Base-by-base conservation (phyloP, 352 stramenopile genomes). In the Phytopythium oedochilum region DNA sequence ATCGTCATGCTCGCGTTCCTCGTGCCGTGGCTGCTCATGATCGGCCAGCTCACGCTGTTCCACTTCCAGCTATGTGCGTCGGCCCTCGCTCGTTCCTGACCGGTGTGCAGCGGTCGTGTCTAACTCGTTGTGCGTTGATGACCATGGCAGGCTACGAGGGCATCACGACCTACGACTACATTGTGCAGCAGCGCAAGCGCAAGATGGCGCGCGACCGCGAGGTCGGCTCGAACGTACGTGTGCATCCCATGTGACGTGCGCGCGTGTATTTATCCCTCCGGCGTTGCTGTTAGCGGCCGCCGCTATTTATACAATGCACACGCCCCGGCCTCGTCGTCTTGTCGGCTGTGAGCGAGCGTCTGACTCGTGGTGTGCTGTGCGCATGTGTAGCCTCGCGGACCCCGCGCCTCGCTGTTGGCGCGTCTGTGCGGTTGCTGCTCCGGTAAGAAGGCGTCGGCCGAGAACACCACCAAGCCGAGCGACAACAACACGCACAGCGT, bases 91-190 rank as follows among this genome's bases (percentile, higher is more conserved):
- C 26, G 0, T n/a, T 5, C 17, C 17, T 20, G 38, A 15, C 23
- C 22, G n/a, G 26, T 18, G 8, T 18, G 18, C 29, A 14, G 26
- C 7, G 12, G 5, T 34, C 26, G 44, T 35, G 10, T 6, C 43
- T 31, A 45, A 28, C 39, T 4, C 20, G n/a, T 29, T 25, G 26
- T 36, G 25, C 0, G 5, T 25, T 2, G 15, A 5, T 28, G 11
- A n/a, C 22, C 12, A 6, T 43, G 10, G n/a, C 47, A 94, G 83
- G 77, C 36, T 75, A 86, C 53, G 80, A 94, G 28, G 75, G 89
- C 53, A 83, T 89, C 46, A 94, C 85, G 14, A 94, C 85, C 1
- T 94, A 94, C 57, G 85, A 94, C 61, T 94, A 90, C 66, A 94
- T 94, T 66, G 83, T 94, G 23, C 83, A 69, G 23, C 78, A 92